Conservation (phyloP, 768 basidiomycete genomes). For the Artomyces pyxidatus region DNA sequence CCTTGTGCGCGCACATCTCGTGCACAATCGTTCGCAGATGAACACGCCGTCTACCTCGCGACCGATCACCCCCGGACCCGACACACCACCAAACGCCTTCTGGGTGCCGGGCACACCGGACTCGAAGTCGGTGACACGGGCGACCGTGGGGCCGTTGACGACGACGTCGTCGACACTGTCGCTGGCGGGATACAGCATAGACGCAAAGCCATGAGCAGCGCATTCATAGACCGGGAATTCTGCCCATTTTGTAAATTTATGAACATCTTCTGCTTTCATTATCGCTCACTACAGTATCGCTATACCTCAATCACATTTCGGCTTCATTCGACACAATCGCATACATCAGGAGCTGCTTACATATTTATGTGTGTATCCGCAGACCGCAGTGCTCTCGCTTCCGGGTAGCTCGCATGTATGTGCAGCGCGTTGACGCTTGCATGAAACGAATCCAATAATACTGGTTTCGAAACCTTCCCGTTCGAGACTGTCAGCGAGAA, state of each 20-base stretch:
- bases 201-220: constrained; percentile 10
- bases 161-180: constrained; percentile 11
- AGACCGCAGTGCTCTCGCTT: too few species aligned
- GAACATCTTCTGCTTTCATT: neutral
- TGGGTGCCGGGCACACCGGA: constrained; percentile 14
- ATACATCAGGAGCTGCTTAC: too few species aligned
- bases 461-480: too few species aligned
- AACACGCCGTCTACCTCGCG: constrained; percentile 62
- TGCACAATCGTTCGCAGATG: constrained; percentile 80
- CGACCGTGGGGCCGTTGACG: constrained; percentile 10
- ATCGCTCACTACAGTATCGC: constrained; percentile 4
- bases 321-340: too few species aligned
- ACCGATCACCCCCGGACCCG: constrained; percentile 50
- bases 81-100: constrained; percentile 12
- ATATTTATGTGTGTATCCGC: too few species aligned
- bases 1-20: constrained; percentile 87
- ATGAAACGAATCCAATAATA: too few species aligned
- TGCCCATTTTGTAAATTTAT: neutral
- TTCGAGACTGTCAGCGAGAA: too few species aligned
- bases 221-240: neutral
- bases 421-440: too few species aligned
- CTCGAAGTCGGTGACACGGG: constrained; percentile 6
- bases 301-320: constrained; percentile 11
- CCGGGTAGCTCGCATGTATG: too few species aligned
- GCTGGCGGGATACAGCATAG: constrained; percentile 14